A percentile compares a stretch with the other conserved stretches of the same genome.
phyloP scores from a whole-genome alignment of 2,329 filamentous ascomycete species.

The Periconia sp. region DNA sequence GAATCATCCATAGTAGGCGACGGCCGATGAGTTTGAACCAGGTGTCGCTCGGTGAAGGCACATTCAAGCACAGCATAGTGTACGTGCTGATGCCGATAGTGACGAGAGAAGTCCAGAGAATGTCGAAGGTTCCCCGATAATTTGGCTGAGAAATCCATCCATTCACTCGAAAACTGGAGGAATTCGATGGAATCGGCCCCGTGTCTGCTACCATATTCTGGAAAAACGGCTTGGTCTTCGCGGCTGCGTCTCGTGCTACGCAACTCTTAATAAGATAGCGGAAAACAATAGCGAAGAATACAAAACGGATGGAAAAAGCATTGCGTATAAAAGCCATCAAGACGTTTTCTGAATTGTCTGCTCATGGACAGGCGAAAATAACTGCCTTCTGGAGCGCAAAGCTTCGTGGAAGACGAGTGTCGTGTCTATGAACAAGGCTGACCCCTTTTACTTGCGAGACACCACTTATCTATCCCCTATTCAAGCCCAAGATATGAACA shows the following conservation, averaged over 20 bases:
- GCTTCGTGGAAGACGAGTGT: no score
- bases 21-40: slow-evolving; percentile 19
- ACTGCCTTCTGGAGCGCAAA: no score
- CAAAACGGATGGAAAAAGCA: not conserved
- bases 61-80: slow-evolving; percentile 40
- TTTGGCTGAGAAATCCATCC: slow-evolving; percentile 23
- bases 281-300: not conserved
- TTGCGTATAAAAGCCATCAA: not conserved
- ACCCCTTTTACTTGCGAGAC: not conserved
- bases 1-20: slow-evolving; percentile 36
- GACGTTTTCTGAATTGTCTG: no score
- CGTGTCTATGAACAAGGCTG: no score
- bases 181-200: no score
- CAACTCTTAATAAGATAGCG: not conserved
- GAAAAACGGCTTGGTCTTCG: not conserved
- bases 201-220: not conserved
- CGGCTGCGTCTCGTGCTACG: not conserved
- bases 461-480: not conserved
- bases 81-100: slow-evolving; percentile 47
- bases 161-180: slow-evolving; percentile 6
- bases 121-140: slow-evolving; percentile 39
- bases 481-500: no score
- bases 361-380: no score
- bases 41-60: slow-evolving; percentile 36
- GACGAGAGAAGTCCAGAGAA: slow-evolving; percentile 36